phyloP scores from a whole-genome alignment of 371 early-diverging fungal genomes.

The Lichtheimia ornata region DNA sequence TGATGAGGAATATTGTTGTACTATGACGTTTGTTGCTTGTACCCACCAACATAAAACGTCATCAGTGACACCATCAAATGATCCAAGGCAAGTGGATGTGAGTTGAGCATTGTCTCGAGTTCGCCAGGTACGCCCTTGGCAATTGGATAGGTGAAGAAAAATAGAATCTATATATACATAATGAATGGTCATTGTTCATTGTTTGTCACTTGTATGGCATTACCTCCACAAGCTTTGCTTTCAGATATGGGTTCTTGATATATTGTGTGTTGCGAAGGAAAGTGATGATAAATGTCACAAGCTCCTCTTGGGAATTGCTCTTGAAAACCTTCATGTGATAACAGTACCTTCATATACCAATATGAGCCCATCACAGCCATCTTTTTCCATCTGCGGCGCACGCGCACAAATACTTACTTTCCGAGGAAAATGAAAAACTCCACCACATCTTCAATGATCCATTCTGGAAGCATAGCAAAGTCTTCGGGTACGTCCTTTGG shows the following conservation, averaged over 20 bases:
- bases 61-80: conserved; percentile 82
- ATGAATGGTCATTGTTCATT: not conserved
- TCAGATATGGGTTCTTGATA: conserved; percentile 93
- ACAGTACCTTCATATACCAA: conserved; percentile 36
- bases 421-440: conserved; percentile 70
- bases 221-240: conserved; percentile 92
- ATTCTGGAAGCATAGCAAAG: conserved; percentile 90
- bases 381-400: not conserved
- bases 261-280: conserved; percentile 76
- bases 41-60: conserved; percentile 85
- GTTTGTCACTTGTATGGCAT: not conserved
- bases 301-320: conserved; percentile 62
- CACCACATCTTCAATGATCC: conserved; percentile 87
- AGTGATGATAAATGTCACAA: conserved; percentile 79
- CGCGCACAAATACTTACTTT: conserved; percentile 53
- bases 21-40: not conserved
- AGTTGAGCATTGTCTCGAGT: conserved; percentile 67
- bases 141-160: conserved; percentile 69
- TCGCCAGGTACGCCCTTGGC: conserved; percentile 56
- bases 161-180: conserved; percentile 58
- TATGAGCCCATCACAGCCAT: not conserved
- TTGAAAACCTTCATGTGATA: conserved; percentile 64
- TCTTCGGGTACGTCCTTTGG: conserved; percentile 51
- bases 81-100: conserved; percentile 72
- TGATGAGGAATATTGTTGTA: not conserved